phyloP scores from a whole-genome alignment of 495 filamentous ascomycete genomes.

The Talaromyces adpressus region DNA sequence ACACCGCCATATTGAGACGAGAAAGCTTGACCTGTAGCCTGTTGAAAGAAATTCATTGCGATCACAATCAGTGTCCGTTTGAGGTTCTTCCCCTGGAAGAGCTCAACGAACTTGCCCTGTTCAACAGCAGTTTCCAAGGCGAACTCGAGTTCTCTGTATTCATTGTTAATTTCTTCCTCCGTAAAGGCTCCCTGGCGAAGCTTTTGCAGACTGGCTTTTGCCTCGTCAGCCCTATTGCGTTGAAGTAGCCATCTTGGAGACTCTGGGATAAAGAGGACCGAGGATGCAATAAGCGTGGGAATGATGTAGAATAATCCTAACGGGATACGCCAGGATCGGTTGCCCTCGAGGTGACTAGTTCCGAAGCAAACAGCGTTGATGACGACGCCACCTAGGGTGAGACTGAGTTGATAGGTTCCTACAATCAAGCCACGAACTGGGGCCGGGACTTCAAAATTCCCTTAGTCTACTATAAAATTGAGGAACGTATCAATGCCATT shows the following conservation, averaged over 20 bases:
- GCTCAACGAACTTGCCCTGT: not conserved
- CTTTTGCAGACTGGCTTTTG: constrained; percentile 12
- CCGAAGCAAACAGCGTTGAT: constrained; percentile 13
- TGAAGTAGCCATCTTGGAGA: constrained; percentile 25
- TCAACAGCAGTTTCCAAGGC: not conserved
- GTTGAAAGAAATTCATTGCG: constrained; percentile 17
- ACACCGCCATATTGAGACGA: constrained; percentile 17
- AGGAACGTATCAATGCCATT: constrained; percentile 9
- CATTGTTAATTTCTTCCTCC: constrained; percentile 13
- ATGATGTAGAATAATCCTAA: constrained; percentile 22
- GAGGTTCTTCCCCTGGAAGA: not conserved
- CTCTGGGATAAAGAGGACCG: constrained; percentile 24
- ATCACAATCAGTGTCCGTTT: constrained; percentile 9
- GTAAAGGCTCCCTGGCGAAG: constrained; percentile 11
- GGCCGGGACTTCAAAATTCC: constrained; percentile 15
- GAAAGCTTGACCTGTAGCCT: constrained; percentile 19
- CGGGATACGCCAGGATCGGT: constrained; percentile 21
- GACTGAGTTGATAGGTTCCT: constrained; percentile 21
- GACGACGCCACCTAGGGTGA: not conserved
- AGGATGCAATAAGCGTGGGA: constrained; percentile 14
- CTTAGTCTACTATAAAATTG: constrained; percentile 9
- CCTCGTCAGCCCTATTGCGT: constrained; percentile 18
- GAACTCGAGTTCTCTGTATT: not conserved
- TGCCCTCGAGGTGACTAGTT: constrained; percentile 18
- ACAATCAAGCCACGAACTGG: constrained; percentile 23